Conservation (phyloP, 371 early-diverging fungal species). For the Coemansia sp. region DNA sequence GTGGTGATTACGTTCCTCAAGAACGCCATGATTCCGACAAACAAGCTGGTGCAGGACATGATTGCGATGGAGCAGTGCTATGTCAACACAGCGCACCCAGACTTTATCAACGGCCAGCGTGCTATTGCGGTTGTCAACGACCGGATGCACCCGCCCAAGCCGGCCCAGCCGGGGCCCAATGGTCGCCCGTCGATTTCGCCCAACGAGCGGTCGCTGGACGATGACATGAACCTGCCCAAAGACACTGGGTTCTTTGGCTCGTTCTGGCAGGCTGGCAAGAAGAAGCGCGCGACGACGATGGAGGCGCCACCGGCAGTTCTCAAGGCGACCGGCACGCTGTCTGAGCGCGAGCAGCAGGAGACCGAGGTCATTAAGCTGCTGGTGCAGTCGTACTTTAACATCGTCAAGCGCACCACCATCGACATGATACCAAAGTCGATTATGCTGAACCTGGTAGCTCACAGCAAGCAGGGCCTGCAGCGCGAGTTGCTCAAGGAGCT, state of each 20-base stretch:
- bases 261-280: conserved; percentile 78
- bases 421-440: conserved; percentile 99
- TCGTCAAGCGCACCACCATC: conserved; percentile 95
- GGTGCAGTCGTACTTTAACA: conserved; percentile 93
- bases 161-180: conserved; percentile 54
- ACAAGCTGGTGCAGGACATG: conserved; percentile 88
- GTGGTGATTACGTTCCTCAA: conserved; percentile 91
- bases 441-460: conserved; percentile 93
- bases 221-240: conserved; percentile 53
- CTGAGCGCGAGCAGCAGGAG: conserved; percentile 95
- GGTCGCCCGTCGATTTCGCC: conserved; percentile 53
- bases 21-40: conserved; percentile 85
- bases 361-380: conserved; percentile 97
- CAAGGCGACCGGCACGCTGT: conserved; percentile 90
- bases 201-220: conserved; percentile 58
- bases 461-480: conserved; percentile 91
- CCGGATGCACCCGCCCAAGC: conserved; percentile 66
- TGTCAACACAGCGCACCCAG: conserved; percentile 98
- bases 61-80: conserved; percentile 92
- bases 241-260: conserved; percentile 90
- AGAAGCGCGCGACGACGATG: conserved; percentile 71
- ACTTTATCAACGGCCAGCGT: conserved; percentile 94
- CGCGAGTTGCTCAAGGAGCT: conserved; percentile 92
- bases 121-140: conserved; percentile 93
- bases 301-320: conserved; percentile 93